Percentiles rank a stretch among this genome's conserved stretches.
Conservation (phyloP, 179 eudicot genomes). For the Camellia oleifera region DNA sequence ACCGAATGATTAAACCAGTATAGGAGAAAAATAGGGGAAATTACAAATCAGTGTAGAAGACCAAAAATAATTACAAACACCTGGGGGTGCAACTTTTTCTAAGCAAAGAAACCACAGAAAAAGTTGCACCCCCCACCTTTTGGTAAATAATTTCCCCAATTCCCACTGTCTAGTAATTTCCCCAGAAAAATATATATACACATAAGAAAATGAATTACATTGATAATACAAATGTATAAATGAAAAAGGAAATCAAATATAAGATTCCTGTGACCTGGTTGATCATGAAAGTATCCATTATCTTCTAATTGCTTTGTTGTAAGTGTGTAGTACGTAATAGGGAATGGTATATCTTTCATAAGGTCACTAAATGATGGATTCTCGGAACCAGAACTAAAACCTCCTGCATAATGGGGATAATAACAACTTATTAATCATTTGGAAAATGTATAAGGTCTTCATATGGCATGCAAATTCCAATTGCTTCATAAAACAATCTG, state of each 20-base stretch:
- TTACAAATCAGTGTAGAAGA: too few species aligned
- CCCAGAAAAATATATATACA: not conserved
- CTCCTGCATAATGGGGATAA: slow-evolving; percentile 22
- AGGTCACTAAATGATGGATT: slow-evolving; percentile 34
- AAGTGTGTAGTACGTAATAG: slow-evolving; percentile 76
- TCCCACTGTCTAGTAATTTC: too few species aligned
- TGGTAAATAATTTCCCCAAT: too few species aligned
- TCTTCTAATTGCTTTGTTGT: slow-evolving; percentile 76
- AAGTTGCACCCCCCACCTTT: too few species aligned
- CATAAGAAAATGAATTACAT: not conserved
- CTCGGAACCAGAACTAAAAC: slow-evolving; percentile 23
- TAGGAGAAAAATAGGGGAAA: not conserved
- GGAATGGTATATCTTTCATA: slow-evolving; percentile 62
- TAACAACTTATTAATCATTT: not conserved
- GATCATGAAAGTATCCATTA: slow-evolving; percentile 67
- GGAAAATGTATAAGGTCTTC: not conserved
- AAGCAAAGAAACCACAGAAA: too few species aligned
- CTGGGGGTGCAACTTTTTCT: too few species aligned
- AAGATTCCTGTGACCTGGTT: slow-evolving; percentile 50
- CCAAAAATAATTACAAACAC: too few species aligned
- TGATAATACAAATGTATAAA: not conserved
- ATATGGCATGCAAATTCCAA: not conserved
- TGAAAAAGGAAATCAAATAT: not conserved
- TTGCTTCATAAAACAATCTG: not conserved
- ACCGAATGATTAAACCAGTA: not conserved